Conservation (phyloP, 345 rosid genomes). For the Dimocarpus longan region DNA sequence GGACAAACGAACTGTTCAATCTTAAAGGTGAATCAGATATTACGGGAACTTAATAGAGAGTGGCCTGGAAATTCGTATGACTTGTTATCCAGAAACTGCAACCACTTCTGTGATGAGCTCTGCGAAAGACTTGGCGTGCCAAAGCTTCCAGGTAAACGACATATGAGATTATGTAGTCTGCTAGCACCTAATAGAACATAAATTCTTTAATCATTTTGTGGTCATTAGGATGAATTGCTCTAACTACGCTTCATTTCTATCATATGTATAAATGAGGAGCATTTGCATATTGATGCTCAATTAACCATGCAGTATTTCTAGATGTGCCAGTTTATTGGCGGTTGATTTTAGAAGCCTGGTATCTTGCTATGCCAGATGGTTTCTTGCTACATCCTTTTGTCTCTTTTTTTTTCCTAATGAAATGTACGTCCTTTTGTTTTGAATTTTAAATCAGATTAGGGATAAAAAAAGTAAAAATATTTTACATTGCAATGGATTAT, state of each 20-base stretch:
- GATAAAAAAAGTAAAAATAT: not conserved
- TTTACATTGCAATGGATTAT: not conserved
- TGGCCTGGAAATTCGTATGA: slow-evolving; percentile 87
- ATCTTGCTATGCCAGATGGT: not conserved
- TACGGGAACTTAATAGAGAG: slow-evolving; percentile 80
- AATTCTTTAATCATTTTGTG: slow-evolving; percentile 9
- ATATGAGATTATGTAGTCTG: slow-evolving; percentile 12
- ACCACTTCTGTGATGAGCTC: slow-evolving; percentile 91
- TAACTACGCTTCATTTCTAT: not conserved
- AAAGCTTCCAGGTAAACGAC: slow-evolving; percentile 78
- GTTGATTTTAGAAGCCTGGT: not conserved
- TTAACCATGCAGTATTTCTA: not conserved
- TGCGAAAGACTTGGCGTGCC: slow-evolving; percentile 86
- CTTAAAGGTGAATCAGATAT: slow-evolving; percentile 71
- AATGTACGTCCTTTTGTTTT: not conserved
- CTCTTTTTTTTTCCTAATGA: too few species aligned
- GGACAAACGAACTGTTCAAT: slow-evolving; percentile 65
- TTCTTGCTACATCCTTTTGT: not conserved
- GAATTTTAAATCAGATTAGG: not conserved
- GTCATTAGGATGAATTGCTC: slow-evolving; percentile 3
- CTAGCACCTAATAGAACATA: not conserved
- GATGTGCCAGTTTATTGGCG: not conserved
- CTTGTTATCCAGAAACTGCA: slow-evolving; percentile 86
- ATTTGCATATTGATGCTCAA: slow-evolving; percentile 1
- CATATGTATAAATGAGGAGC: not conserved